A percentile compares a stretch with the other conserved stretches of the same genome.
Evolutionary conservation across 495 filamentous ascomycete species (phyloP).

Genomic region (Gamarada debralockiae): DNA sequence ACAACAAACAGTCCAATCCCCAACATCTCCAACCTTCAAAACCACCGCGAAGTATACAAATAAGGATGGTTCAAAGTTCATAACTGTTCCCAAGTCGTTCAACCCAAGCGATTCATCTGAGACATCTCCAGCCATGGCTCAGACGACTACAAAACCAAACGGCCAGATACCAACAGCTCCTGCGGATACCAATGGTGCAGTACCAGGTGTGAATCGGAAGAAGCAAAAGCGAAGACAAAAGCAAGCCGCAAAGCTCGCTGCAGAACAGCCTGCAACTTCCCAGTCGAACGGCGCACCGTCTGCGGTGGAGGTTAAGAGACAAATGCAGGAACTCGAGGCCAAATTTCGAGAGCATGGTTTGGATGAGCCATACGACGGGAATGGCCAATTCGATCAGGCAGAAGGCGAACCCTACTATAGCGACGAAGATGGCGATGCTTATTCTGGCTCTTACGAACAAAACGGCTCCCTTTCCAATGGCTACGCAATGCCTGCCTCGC

Average conservation of each 20-base stretch:
- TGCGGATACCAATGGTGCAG: slow-evolving; percentile 19
- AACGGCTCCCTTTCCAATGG: slow-evolving; percentile 24
- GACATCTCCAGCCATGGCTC: slow-evolving; percentile 40
- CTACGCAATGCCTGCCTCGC: slow-evolving; percentile 20
- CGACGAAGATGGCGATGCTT: slow-evolving; percentile 39
- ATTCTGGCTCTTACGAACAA: slow-evolving; percentile 36
- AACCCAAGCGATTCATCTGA: slow-evolving; percentile 44
- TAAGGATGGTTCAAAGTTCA: slow-evolving; percentile 66
- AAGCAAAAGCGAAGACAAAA: slow-evolving; percentile 86
- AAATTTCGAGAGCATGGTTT: slow-evolving; percentile 22
- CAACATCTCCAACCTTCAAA: slow-evolving; percentile 37
- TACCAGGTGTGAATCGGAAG: slow-evolving; percentile 70
- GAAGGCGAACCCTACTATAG: slow-evolving; percentile 41
- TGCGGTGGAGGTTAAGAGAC: slow-evolving; percentile 6
- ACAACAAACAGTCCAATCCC: slow-evolving; percentile 34
- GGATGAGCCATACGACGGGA: slow-evolving; percentile 14
- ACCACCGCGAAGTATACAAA: slow-evolving; percentile 55
- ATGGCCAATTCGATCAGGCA: slow-evolving; percentile 25
- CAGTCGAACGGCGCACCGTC: slow-evolving; percentile 17
- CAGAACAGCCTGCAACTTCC: slow-evolving; percentile 31
- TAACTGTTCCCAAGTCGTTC: slow-evolving; percentile 57
- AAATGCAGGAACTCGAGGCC: slow-evolving; percentile 23
- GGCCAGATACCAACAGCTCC: slow-evolving; percentile 15
- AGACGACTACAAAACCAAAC: slow-evolving; percentile 27
- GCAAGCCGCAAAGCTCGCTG: slow-evolving; percentile 67